A percentile compares a stretch with the other conserved stretches of the same genome.
Evolutionary conservation across 1,284 basidiomycete genomes (phyloP).

Genomic region (Marasmius fiardii): DNA sequence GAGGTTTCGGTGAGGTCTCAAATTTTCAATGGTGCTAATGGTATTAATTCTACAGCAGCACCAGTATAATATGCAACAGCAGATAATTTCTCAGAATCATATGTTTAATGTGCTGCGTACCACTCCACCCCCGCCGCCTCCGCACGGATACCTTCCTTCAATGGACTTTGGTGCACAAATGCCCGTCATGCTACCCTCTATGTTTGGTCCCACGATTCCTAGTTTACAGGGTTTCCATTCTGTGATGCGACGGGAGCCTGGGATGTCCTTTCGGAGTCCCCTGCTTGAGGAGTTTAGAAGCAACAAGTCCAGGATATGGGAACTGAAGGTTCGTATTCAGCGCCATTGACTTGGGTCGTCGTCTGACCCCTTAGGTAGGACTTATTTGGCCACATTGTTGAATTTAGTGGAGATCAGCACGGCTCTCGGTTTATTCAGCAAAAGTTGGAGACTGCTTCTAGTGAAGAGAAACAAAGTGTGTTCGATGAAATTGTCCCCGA

Average conservation of each 20-base stretch:
- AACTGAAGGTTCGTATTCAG: conserved; percentile 55
- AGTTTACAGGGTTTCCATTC: conserved; percentile 39
- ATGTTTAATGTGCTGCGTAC: conserved; percentile 40
- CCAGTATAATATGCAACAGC: conserved; percentile 49
- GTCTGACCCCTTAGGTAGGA: conserved; percentile 49
- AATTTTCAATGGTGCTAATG: not conserved
- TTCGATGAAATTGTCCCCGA: conserved; percentile 89
- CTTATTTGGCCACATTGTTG: conserved; percentile 83
- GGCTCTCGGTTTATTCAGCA: conserved; percentile 90
- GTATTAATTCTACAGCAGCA: conserved; percentile 12
- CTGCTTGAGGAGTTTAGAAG: conserved; percentile 84
- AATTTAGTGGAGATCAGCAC: conserved; percentile 94
- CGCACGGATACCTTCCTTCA: conserved; percentile 37
- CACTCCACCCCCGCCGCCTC: conserved; percentile 34
- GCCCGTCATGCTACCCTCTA: conserved; percentile 43
- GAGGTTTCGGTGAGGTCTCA: conserved; percentile 48
- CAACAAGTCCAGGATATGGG: conserved; percentile 79
- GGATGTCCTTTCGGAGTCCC: conserved; percentile 54
- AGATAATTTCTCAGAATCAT: conserved; percentile 28
- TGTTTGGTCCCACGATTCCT: conserved; percentile 38
- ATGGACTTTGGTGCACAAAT: conserved; percentile 49
- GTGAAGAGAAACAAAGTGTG: conserved; percentile 78
- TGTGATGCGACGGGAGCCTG: conserved; percentile 34
- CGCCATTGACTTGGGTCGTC: not conserved
- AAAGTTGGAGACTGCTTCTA: conserved; percentile 72